A percentile compares a stretch with the other conserved stretches of the same genome.
These are phyloP conservation scores for Penicillium pancosmium DNA, from an alignment of 495 filamentous ascomycete species.

Conservation along the genomic window DNA sequence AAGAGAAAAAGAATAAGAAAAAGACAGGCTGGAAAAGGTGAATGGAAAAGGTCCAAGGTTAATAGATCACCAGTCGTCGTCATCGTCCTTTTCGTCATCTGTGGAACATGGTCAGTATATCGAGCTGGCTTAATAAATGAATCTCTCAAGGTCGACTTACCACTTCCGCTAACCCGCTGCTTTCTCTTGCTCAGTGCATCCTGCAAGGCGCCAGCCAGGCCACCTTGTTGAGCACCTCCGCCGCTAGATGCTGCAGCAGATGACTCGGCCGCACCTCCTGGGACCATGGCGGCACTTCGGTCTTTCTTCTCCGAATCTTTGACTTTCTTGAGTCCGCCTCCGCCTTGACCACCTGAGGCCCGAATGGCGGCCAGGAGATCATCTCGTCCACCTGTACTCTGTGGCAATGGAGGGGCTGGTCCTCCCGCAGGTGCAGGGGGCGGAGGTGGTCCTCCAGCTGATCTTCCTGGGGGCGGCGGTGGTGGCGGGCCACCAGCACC, in stretches of 20 bases:
- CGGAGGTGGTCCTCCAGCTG: slow-evolving; percentile 55
- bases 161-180: slow-evolving; percentile 85
- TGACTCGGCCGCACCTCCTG: slow-evolving; percentile 55
- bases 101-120: slow-evolving; percentile 31
- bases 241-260: slow-evolving; percentile 51
- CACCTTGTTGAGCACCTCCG: slow-evolving; percentile 60
- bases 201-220: slow-evolving; percentile 80
- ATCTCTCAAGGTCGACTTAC: slow-evolving; percentile 58
- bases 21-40: slow-evolving; percentile 13
- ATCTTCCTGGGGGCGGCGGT: slow-evolving; percentile 46
- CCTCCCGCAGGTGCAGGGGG: slow-evolving; percentile 70
- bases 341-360: slow-evolving; percentile 69
- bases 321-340: slow-evolving; percentile 78
- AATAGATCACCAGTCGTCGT: slow-evolving; percentile 69
- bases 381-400: slow-evolving; percentile 53
- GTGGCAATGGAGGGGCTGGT: slow-evolving; percentile 59
- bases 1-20: slow-evolving; percentile 6
- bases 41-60: slow-evolving; percentile 13
- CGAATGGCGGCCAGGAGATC: slow-evolving; percentile 84
- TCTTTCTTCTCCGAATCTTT: slow-evolving; percentile 75
- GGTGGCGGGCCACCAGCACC: slow-evolving; percentile 52
- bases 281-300: slow-evolving; percentile 72
- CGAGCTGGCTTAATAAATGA: neutral
- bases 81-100: slow-evolving; percentile 80
- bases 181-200: slow-evolving; percentile 78